Conservation (phyloP, 305 asterid species). For the Solanum hybrid region DNA sequence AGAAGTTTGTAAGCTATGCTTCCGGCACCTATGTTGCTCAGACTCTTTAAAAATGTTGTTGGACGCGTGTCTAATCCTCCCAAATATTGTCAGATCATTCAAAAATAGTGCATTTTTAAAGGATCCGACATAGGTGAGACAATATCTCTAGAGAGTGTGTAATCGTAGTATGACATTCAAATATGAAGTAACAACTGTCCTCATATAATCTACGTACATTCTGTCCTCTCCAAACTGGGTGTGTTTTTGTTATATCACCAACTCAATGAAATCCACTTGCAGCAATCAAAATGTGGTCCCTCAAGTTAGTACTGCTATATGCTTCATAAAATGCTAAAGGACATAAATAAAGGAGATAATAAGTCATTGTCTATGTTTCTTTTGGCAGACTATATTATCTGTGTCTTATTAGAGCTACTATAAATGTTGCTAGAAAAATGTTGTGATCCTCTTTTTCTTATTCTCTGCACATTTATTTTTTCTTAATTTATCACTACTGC, state of each 20-base stretch:
- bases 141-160: neutral
- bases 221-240: too few species aligned
- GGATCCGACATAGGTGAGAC: neutral
- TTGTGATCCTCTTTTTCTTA: neutral
- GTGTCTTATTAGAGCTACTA: neutral
- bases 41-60: neutral
- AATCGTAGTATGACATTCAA: neutral
- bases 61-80: neutral
- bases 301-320: neutral
- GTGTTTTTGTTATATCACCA: neutral
- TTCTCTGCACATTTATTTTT: neutral
- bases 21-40: neutral
- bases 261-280: neutral
- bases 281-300: constrained; percentile 13
- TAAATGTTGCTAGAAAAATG: neutral
- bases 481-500: neutral
- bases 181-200: neutral
- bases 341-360: neutral
- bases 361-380: neutral
- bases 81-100: neutral
- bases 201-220: neutral
- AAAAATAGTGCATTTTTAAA: neutral
- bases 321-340: neutral
- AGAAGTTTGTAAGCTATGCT: neutral
- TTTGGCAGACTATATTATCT: neutral